Evolutionary conservation across 1,139 yeast genomes (phyloP).

Genomic region (Kodamaea sp.): DNA sequence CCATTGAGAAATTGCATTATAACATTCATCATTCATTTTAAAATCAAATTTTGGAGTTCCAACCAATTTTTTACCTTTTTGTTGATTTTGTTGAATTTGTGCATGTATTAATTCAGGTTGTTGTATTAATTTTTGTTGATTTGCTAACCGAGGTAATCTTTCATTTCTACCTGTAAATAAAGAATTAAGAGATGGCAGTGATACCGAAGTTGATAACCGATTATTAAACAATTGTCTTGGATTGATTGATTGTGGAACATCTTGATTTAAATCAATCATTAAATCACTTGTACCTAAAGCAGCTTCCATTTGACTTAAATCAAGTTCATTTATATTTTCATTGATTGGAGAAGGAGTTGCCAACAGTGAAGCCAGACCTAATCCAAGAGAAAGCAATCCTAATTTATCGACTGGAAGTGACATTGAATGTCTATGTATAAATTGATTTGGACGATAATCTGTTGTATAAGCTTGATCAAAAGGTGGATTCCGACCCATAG

Average conservation of each 20-base stretch:
- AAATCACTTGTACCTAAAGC: no score
- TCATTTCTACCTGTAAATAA: conserved; percentile 12
- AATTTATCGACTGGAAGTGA: conserved; percentile 14
- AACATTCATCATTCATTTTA: conserved; percentile 41
- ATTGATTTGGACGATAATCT: not conserved
- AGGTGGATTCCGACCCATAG: not conserved
- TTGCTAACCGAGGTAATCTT: conserved; percentile 12
- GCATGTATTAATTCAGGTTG: conserved; percentile 5
- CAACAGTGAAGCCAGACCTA: conserved; percentile 4
- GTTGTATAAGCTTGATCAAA: not conserved
- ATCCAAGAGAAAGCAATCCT: conserved; percentile 11
- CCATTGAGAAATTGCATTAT: conserved; percentile 39
- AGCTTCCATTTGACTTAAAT: no score
- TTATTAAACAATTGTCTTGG: conserved; percentile 19
- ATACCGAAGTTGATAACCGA: conserved; percentile 14
- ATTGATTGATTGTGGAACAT: conserved; percentile 18
- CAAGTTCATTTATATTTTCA: no score
- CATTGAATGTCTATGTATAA: conserved; percentile 9
- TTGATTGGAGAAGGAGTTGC: not conserved
- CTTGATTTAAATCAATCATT: not conserved
- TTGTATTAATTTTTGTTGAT: conserved; percentile 7
- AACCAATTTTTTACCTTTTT: conserved; percentile 1
- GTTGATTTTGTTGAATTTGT: conserved; percentile 10
- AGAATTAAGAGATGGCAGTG: conserved; percentile 19
- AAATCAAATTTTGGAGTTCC: conserved; percentile 23